These are phyloP conservation scores for Nicotiana tomentosiformis DNA, from an alignment of 257 asterid genomes.

Conservation along the genomic window DNA sequence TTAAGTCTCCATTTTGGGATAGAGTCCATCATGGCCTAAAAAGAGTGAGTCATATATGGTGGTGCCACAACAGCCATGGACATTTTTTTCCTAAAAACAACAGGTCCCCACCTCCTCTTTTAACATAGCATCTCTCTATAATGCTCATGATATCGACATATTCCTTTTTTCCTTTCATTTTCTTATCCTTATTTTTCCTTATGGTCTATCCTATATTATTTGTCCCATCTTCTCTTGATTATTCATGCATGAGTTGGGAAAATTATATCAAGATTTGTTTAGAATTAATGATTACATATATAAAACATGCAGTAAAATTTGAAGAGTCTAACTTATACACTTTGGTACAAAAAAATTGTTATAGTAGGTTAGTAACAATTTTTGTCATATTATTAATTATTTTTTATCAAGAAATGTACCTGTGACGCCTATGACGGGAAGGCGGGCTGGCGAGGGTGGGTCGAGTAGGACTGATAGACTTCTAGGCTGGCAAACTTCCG, in stretches of 20 bases:
- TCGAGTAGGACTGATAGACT: too few species aligned
- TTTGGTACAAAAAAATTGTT: too few species aligned
- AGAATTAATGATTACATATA: too few species aligned
- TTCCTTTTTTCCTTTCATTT: neutral
- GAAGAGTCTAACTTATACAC: too few species aligned
- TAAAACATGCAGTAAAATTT: too few species aligned
- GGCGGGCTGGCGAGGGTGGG: too few species aligned
- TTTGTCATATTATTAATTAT: too few species aligned
- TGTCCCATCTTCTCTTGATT: neutral
- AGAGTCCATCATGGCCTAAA: slow-evolving; percentile 15
- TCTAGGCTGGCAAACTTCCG: too few species aligned
- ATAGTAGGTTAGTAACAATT: too few species aligned
- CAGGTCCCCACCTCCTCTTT: slow-evolving; percentile 13
- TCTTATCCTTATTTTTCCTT: neutral
- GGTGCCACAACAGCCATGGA: slow-evolving; percentile 14
- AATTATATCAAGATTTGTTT: too few species aligned
- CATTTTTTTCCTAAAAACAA: slow-evolving; percentile 20
- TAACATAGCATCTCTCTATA: neutral
- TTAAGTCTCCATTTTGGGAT: slow-evolving; percentile 4
- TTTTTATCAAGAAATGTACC: too few species aligned
- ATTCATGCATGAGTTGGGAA: neutral
- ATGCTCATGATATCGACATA: slow-evolving; percentile 8
- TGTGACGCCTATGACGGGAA: too few species aligned
- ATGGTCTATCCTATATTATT: neutral
- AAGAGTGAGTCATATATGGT: slow-evolving; percentile 20